These are phyloP conservation scores for Candida tetrigidarum DNA, from an alignment of 1,139 yeast genomes.

Conservation along the genomic window DNA sequence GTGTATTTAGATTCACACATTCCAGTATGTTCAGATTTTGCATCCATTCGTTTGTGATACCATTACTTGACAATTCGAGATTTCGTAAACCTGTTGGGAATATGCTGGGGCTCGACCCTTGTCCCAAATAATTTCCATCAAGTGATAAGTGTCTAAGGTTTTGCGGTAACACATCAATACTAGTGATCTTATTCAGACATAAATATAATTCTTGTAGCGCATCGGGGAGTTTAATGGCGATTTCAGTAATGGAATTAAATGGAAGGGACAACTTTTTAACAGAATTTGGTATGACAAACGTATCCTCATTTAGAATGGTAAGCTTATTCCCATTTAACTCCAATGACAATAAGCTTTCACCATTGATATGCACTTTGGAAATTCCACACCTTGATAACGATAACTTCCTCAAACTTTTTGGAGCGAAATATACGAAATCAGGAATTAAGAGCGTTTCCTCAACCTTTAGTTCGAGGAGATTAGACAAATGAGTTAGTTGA, in stretches of 20 bases:
- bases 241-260: not conserved
- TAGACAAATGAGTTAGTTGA: no score
- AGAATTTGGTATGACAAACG: not conserved
- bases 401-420: not conserved
- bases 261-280: not conserved
- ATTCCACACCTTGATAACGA: not conserved
- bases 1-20: no score
- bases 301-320: not conserved
- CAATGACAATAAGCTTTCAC: not conserved
- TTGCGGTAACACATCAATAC: not conserved
- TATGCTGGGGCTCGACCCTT: no score
- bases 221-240: not conserved
- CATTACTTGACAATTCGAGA: no score
- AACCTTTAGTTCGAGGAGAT: no score
- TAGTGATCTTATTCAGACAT: not conserved
- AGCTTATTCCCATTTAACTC: not conserved
- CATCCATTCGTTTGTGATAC: no score
- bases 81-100: no score
- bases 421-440: no score
- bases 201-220: not conserved
- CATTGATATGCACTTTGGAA: not conserved
- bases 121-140: no score
- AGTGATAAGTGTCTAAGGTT: no score
- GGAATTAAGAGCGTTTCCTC: not conserved
- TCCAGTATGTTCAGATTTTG: no score